A percentile compares a stretch with the other conserved stretches of the same genome.
Conservation (phyloP, 257 asterid species). For the Fraxinus anomala region DNA sequence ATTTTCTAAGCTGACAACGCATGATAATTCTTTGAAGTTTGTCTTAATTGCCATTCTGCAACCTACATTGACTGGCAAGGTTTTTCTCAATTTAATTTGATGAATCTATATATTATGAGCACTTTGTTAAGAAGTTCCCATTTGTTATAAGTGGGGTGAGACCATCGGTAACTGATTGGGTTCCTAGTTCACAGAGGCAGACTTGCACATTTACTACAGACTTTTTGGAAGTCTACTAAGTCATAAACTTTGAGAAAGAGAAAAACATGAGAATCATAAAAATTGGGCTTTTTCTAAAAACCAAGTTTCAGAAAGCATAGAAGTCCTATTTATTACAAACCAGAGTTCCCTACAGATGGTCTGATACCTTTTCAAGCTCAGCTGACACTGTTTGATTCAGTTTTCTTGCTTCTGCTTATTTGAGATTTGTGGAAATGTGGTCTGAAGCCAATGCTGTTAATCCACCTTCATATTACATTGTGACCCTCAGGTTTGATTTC, state of each 20-base stretch:
- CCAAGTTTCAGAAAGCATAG: neutral
- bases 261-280: neutral
- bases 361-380: neutral
- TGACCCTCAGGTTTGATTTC: neutral
- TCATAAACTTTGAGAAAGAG: neutral
- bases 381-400: neutral
- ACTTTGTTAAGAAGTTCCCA: neutral
- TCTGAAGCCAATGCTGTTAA: neutral
- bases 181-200: neutral
- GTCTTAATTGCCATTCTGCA: neutral
- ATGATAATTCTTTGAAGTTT: neutral
- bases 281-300: neutral
- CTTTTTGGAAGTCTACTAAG: neutral
- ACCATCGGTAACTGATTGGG: neutral
- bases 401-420: neutral
- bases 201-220: neutral
- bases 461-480: neutral
- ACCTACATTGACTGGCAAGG: neutral
- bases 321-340: neutral
- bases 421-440: neutral
- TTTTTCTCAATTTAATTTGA: neutral
- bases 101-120: neutral
- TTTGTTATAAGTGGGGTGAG: neutral
- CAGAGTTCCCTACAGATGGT: neutral
- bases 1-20: neutral